Evolutionary conservation across 2,329 filamentous ascomycete genomes (phyloP).

Genomic region (Calonectria fujianensis): DNA sequence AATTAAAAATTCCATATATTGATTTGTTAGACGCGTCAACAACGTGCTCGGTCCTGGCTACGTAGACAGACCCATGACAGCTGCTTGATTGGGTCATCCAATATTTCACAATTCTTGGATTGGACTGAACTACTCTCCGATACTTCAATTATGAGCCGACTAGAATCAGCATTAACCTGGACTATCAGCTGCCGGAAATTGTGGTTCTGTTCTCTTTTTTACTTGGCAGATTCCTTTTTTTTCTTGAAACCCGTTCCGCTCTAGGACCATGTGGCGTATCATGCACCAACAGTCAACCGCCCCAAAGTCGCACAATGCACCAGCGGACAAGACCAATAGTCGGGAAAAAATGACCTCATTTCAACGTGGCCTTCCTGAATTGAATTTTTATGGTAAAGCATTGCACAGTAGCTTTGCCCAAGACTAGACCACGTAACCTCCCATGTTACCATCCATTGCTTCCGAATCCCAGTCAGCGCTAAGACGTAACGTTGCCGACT

Average conservation of each 20-base stretch:
- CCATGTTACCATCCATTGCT: slow-evolving; percentile 1
- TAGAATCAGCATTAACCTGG: not conserved
- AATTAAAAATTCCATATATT: not conserved
- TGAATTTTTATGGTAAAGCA: not conserved
- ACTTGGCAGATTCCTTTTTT: not conserved
- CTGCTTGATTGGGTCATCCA: not conserved
- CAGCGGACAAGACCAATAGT: not conserved
- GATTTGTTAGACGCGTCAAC: not conserved
- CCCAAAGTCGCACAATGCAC: not conserved
- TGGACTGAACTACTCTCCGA: not conserved
- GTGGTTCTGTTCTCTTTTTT: not conserved
- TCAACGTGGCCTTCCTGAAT: not conserved
- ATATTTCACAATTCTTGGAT: not conserved
- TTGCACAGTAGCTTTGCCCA: not conserved
- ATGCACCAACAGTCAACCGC: not conserved
- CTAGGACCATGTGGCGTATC: not conserved
- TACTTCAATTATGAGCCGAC: not conserved
- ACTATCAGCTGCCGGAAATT: not conserved
- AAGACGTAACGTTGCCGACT: slow-evolving; percentile 24
- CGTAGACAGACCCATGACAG: not conserved
- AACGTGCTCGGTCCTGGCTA: not conserved
- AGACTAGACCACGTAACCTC: slow-evolving; percentile 4
- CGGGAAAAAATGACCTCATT: not conserved
- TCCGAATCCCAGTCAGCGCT: slow-evolving; percentile 12
- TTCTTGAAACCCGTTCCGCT: not conserved